Conservation (phyloP, 2,329 filamentous ascomycete species). For the Xylariales sp. region DNA sequence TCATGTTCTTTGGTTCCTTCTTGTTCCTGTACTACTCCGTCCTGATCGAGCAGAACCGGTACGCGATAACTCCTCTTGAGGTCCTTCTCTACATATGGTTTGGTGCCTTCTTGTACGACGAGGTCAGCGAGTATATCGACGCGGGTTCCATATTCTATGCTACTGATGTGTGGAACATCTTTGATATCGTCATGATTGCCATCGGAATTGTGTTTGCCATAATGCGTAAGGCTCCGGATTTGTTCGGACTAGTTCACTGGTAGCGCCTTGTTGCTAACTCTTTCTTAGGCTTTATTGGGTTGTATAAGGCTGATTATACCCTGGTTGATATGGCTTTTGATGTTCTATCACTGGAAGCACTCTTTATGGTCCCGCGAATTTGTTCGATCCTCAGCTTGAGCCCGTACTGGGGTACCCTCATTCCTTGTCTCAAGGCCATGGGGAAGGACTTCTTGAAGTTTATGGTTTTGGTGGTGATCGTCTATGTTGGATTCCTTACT, state of each 20-base stretch:
- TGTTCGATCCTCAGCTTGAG: constrained; percentile 84
- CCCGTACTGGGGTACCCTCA: constrained; percentile 85
- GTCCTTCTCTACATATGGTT: constrained; percentile 80
- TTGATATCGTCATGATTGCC: constrained; percentile 69
- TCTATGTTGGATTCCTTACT: constrained; percentile 85
- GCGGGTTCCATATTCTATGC: constrained; percentile 84
- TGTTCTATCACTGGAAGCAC: constrained; percentile 80
- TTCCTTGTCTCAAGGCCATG: constrained; percentile 92
- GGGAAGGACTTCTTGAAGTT: constrained; percentile 81
- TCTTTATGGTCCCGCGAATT: constrained; percentile 86
- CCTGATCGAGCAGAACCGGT: constrained; percentile 66
- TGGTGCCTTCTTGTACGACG: constrained; percentile 82
- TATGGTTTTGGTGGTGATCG: constrained; percentile 69
- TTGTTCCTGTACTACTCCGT: constrained; percentile 83
- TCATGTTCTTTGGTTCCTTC: constrained; percentile 65
- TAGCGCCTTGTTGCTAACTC: too few species aligned
- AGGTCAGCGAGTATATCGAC: constrained; percentile 78
- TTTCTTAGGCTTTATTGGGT: constrained; percentile 58
- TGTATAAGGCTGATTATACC: constrained; percentile 52
- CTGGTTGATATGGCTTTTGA: constrained; percentile 82
- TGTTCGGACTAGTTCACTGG: too few species aligned
- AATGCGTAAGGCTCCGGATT: constrained; percentile 69
- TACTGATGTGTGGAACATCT: constrained; percentile 76
- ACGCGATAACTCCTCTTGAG: constrained; percentile 64
- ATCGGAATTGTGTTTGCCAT: constrained; percentile 69